Evolutionary conservation across 2,329 filamentous ascomycete species (phyloP).

Genomic region (Coleophoma crateriformis): DNA sequence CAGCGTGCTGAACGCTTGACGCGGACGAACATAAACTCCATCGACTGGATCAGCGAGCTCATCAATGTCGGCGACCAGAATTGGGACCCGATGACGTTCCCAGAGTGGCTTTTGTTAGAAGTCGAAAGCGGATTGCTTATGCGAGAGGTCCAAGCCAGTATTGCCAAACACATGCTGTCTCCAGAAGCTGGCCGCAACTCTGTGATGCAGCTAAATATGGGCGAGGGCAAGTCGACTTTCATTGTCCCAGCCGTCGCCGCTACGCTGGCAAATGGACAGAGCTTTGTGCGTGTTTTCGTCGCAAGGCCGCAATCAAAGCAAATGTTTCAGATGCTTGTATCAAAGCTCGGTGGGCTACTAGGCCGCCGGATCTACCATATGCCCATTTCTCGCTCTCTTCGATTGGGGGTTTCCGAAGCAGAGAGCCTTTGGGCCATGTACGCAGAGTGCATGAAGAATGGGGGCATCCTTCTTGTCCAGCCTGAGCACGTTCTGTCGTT

Average conservation of each 20-base stretch:
- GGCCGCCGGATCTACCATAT: conserved; percentile 35
- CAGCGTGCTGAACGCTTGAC: no score
- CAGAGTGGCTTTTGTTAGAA: conserved; percentile 61
- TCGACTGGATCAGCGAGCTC: no score
- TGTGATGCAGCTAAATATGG: conserved; percentile 62
- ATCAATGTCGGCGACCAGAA: conserved; percentile 30
- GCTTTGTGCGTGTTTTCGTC: conserved; percentile 36
- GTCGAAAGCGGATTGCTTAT: conserved; percentile 59
- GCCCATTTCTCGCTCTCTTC: conserved; percentile 33
- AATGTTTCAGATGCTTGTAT: conserved; percentile 35
- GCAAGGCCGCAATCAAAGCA: conserved; percentile 36
- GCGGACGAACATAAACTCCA: no score
- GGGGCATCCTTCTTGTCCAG: conserved; percentile 39
- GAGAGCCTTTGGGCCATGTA: conserved; percentile 19
- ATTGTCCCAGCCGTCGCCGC: conserved; percentile 45
- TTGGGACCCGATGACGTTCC: conserved; percentile 28
- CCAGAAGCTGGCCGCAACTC: conserved; percentile 46
- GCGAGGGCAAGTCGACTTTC: conserved; percentile 44
- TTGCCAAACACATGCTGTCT: conserved; percentile 51
- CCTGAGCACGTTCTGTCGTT: conserved; percentile 50
- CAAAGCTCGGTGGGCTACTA: conserved; percentile 33
- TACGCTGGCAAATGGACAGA: conserved; percentile 34
- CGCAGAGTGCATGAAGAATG: conserved; percentile 30
- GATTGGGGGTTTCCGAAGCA: conserved; percentile 22
- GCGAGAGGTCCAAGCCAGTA: conserved; percentile 52